Conservation (phyloP, 345 rosid species). For the Clausena lansium region DNA sequence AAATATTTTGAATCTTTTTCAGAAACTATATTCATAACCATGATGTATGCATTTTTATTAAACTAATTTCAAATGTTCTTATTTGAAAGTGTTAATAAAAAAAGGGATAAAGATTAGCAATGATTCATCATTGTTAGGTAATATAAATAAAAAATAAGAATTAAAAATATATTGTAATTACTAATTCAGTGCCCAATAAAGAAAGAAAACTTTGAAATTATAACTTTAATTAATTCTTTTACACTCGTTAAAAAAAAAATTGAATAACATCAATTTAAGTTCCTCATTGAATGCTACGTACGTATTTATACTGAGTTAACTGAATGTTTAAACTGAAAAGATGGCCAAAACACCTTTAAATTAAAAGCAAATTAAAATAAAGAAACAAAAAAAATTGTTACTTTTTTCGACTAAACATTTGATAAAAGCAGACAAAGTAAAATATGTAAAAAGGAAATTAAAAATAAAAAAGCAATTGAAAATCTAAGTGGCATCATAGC, state of each 20-base stretch:
- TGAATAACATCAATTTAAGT: not conserved
- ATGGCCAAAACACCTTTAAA: not conserved
- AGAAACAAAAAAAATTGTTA: not conserved
- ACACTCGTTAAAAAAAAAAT: not conserved
- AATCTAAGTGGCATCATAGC: slow-evolving; percentile 29
- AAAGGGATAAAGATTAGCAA: too few species aligned
- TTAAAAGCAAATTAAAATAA: not conserved
- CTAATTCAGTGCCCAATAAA: too few species aligned
- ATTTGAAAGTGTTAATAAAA: too few species aligned
- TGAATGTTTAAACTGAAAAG: not conserved
- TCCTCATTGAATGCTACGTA: not conserved
- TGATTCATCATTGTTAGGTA: too few species aligned
- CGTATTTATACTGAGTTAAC: not conserved
- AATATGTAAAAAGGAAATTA: not conserved
- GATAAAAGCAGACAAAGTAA: slow-evolving; percentile 6
- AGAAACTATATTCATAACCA: too few species aligned
- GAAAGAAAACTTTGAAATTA: not conserved
- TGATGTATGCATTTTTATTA: too few species aligned
- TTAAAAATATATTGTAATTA: too few species aligned
- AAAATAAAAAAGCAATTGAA: not conserved
- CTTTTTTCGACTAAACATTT: slow-evolving; percentile 3
- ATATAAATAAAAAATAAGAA: too few species aligned
- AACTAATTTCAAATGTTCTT: too few species aligned
- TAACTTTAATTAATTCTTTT: not conserved
- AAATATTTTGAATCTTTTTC: too few species aligned